Evolutionary conservation across 148 eudicot genomes (phyloP).

Genomic region (Rhododendron henanense): DNA sequence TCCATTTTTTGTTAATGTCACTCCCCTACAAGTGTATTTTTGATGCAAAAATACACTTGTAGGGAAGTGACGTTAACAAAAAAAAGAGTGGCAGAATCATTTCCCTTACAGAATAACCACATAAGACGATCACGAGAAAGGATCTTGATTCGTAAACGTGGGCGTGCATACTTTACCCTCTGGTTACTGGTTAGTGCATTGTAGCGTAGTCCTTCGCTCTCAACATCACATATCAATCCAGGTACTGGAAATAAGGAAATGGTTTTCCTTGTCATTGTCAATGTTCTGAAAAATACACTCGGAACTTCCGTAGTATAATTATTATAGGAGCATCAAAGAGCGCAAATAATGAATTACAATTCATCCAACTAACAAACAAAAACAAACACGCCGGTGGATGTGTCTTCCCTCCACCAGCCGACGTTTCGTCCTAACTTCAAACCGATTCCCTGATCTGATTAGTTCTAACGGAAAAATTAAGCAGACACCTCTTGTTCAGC

Average conservation of each 20-base stretch:
- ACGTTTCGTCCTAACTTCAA: neutral
- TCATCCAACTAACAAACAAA: neutral
- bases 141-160: neutral
- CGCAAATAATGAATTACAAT: slow-evolving; percentile 2
- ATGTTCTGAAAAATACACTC: neutral
- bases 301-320: neutral
- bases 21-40: too few species aligned
- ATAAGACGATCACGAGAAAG: neutral
- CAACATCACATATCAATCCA: neutral
- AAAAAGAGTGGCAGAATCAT: too few species aligned
- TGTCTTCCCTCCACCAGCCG: neutral
- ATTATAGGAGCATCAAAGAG: neutral
- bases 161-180: neutral
- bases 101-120: neutral
- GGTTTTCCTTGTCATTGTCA: neutral
- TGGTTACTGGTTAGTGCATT: neutral
- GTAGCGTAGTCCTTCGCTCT: neutral
- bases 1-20: too few species aligned
- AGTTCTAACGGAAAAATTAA: neutral
- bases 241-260: neutral
- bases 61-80: too few species aligned
- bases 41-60: too few species aligned
- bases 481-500: neutral
- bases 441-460: neutral
- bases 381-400: neutral